Conservation (phyloP, 23 red algal genomes). For the Gracilariopsis chorda region DNA sequence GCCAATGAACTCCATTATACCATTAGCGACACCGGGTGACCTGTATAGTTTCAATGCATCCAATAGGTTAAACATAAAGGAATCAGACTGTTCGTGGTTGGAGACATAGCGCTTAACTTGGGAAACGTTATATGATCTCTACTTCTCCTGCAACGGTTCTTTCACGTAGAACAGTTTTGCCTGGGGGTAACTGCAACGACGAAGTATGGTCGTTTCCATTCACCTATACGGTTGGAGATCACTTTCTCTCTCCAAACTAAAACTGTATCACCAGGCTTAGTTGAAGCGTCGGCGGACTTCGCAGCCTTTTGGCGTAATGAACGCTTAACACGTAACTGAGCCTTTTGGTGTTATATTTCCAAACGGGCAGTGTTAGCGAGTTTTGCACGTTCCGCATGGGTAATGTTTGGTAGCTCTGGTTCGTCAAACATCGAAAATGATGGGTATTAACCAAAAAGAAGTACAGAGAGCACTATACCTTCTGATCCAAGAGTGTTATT, state of each 20-base stretch:
- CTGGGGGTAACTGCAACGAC: background rate
- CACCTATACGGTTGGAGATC: conserved; percentile 2
- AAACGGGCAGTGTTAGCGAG: background rate
- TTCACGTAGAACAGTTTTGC: background rate
- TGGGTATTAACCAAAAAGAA: background rate
- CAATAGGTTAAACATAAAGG: too few species aligned
- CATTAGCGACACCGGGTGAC: too few species aligned
- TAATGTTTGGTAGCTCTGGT: background rate
- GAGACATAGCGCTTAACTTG: background rate
- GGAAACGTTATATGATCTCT: background rate
- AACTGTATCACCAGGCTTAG: background rate
- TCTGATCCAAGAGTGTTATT: background rate
- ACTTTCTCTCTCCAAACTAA: conserved; percentile 19
- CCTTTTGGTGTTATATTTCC: background rate
- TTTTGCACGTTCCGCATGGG: background rate
- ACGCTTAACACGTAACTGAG: background rate
- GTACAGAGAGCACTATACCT: background rate
- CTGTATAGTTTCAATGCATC: too few species aligned
- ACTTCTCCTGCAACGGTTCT: background rate
- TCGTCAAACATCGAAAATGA: background rate
- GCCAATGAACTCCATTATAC: too few species aligned
- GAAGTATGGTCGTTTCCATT: conserved; percentile 13
- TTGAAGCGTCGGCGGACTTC: background rate
- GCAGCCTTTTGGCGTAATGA: background rate
- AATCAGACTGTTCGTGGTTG: background rate